Conservation (phyloP, 2,329 filamentous ascomycete genomes). For the Diaporthe sp. region DNA sequence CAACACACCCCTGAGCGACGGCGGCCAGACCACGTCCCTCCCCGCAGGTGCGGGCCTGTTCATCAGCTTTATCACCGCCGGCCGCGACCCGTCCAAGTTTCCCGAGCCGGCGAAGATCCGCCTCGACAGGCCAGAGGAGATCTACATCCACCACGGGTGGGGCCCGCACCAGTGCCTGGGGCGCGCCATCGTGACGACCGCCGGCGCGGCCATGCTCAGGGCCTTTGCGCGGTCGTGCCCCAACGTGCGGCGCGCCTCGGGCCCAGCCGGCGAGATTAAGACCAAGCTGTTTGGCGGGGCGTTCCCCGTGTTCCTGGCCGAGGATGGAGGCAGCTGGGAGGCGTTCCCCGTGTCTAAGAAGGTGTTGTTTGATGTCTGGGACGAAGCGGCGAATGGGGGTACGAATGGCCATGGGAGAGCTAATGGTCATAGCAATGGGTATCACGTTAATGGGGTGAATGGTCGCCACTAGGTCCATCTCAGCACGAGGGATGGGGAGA, state of each 20-base stretch:
- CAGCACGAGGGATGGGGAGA: not conserved
- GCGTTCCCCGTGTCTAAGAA: not conserved
- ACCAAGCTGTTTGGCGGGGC: not conserved
- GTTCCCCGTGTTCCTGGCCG: conserved; percentile 6
- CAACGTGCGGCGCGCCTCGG: not conserved
- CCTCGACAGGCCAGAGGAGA: conserved; percentile 1
- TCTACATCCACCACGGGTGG: conserved; percentile 16
- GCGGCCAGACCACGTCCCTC: not conserved
- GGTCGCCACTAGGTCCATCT: not conserved
- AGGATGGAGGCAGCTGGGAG: not conserved
- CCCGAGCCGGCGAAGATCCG: not conserved
- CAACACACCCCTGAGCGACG: not conserved
- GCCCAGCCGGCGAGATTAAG: not conserved
- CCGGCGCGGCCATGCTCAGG: conserved; percentile 4
- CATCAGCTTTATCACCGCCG: not conserved
- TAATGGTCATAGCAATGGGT: not conserved
- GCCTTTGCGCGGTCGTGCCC: conserved; percentile 12
- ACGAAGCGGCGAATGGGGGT: not conserved
- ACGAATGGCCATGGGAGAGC: not conserved
- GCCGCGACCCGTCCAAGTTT: conserved; percentile 2
- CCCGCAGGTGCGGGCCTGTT: not conserved
- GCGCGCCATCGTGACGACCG: not conserved
- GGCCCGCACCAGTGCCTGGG: conserved; percentile 14
- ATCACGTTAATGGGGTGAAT: not conserved
- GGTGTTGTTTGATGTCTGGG: conserved; percentile 5